phyloP scores from a whole-genome alignment of 768 basidiomycete genomes.

The Ramaria rubella region DNA sequence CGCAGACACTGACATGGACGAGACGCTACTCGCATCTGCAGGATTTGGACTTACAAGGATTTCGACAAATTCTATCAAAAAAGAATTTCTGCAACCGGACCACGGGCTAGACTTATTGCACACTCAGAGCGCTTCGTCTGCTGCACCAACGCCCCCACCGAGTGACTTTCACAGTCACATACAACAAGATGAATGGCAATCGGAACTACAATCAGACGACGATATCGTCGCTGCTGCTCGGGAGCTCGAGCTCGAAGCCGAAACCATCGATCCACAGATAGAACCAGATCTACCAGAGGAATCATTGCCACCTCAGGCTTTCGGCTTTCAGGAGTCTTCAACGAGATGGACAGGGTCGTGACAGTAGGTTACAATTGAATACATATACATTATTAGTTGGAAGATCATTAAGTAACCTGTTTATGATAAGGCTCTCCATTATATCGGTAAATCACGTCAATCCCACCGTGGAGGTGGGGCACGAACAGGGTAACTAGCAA shows the following conservation, averaged over 20 bases:
- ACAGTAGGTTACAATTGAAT: neutral
- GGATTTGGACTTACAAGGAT: neutral
- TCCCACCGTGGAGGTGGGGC: conserved; percentile 39
- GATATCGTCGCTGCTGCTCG: neutral
- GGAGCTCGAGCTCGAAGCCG: neutral
- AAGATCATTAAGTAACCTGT: neutral
- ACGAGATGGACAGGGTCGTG: conserved; percentile 1
- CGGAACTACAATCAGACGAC: neutral
- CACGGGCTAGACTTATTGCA: neutral
- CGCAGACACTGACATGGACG: conserved; percentile 1
- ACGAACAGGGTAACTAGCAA: conserved; percentile 36
- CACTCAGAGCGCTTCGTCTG: neutral
- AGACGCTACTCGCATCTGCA: conserved; percentile 1
- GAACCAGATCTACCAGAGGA: neutral
- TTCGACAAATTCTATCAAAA: neutral
- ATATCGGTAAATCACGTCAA: too few relatives aligned
- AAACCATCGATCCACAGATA: neutral
- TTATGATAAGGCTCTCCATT: too few relatives aligned
- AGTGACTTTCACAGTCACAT: neutral
- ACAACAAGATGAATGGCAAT: neutral
- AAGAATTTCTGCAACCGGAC: neutral
- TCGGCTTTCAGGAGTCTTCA: conserved; percentile 3
- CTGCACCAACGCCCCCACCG: neutral
- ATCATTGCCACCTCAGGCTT: neutral
- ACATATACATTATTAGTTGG: neutral